phyloP scores from a whole-genome alignment of 257 asterid species.

The Rauvolfia tetraphylla region DNA sequence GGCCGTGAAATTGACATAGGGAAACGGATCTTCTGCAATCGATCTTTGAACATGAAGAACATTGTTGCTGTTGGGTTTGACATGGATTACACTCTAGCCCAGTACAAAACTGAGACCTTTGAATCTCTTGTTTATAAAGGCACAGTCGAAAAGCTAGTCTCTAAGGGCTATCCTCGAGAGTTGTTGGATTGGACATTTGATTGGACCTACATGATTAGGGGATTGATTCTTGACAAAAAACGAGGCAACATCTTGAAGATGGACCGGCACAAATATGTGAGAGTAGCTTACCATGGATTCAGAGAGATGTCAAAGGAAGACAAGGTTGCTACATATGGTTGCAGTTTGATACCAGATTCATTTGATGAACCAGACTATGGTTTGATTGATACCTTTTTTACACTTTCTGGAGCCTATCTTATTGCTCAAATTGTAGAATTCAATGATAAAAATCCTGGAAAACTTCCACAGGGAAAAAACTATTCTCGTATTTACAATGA shows the following conservation, averaged over 20 bases:
- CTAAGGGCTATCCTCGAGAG: constrained; percentile 87
- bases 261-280: constrained; percentile 97
- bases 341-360: constrained; percentile 68
- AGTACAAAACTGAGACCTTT: constrained; percentile 92
- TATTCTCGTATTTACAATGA: constrained; percentile 83
- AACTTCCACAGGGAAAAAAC: constrained; percentile 55
- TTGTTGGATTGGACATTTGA: constrained; percentile 82
- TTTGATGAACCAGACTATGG: constrained; percentile 96
- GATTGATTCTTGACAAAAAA: constrained; percentile 89
- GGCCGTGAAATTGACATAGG: constrained; percentile 62
- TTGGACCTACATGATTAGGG: constrained; percentile 97
- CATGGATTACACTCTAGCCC: constrained; percentile 97
- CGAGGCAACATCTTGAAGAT: constrained; percentile 96
- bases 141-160: constrained; percentile 81
- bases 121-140: constrained; percentile 90
- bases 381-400: constrained; percentile 89
- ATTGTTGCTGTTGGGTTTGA: constrained; percentile 96
- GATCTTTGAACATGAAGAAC: constrained; percentile 86
- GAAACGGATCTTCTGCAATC: constrained; percentile 82
- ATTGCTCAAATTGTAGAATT: constrained; percentile 96
- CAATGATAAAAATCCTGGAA: constrained; percentile 86
- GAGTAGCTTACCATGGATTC: constrained; percentile 96
- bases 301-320: constrained; percentile 85
- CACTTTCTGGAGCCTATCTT: constrained; percentile 90
- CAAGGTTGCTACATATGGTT: constrained; percentile 84